Percentiles rank a stretch among this genome's conserved stretches.
Evolutionary conservation across 208 protist genomes (phyloP).

Genomic region (Borovskyia barvae): DNA sequence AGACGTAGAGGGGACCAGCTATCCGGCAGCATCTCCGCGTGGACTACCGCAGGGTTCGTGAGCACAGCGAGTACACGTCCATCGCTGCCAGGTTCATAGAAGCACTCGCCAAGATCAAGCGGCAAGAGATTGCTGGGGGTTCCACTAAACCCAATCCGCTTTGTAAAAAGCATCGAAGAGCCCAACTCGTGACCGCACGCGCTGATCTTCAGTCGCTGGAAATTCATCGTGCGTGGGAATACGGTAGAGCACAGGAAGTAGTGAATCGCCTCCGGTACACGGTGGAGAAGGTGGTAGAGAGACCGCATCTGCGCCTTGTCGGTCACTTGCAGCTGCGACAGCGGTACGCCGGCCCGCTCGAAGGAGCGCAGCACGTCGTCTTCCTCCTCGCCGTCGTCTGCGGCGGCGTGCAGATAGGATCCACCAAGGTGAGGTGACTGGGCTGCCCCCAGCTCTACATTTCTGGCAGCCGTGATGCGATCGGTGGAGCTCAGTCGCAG

Average conservation of each 20-base stretch:
- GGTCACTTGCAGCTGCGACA: constrained; percentile 84
- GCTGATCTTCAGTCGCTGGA: constrained; percentile 91
- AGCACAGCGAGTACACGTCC: constrained; percentile 91
- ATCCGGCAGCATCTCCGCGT: constrained; percentile 50
- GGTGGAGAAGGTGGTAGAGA: constrained; percentile 57
- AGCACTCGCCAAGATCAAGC: constrained; percentile 91
- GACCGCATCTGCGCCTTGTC: constrained; percentile 62
- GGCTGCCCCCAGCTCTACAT: constrained; percentile 1
- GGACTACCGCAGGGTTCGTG: constrained; percentile 80
- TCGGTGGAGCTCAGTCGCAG: constrained; percentile 54
- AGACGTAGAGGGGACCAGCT: constrained; percentile 90
- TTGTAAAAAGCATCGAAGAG: constrained; percentile 91
- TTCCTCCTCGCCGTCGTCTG: constrained; percentile 5
- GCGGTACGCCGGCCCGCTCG: constrained; percentile 62
- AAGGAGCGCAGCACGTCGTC: constrained; percentile 24
- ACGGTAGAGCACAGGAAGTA: constrained; percentile 89
- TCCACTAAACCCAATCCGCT: constrained; percentile 93
- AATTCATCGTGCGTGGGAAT: constrained; percentile 88
- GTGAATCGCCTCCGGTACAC: constrained; percentile 78
- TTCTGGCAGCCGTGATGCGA: constrained; percentile 10
- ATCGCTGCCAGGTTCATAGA: constrained; percentile 93
- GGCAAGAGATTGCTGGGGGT: constrained; percentile 95
- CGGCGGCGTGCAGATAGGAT: too few relatives aligned
- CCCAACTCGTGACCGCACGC: constrained; percentile 95
- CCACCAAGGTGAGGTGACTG: too few relatives aligned